These are phyloP conservation scores for Thielaviopsis euricoi DNA, from an alignment of 2,329 filamentous ascomycete species.

Conservation along the genomic window DNA sequence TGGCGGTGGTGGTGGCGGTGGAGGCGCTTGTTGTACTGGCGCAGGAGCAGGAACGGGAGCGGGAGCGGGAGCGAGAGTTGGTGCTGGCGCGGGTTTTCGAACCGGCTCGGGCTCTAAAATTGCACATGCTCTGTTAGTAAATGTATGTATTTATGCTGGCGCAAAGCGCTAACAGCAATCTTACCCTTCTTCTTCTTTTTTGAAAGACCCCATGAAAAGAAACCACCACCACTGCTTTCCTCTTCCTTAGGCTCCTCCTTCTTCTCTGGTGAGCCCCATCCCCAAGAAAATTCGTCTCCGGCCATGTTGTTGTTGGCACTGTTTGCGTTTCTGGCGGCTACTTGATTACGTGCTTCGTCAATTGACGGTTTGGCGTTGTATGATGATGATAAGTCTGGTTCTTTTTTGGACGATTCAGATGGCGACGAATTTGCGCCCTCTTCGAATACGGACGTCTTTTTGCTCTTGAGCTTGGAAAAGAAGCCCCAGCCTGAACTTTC, in stretches of 20 bases:
- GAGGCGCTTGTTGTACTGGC: neutral
- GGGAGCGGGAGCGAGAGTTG: neutral
- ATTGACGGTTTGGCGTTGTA: constrained; percentile 4
- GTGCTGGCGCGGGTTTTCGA: neutral
- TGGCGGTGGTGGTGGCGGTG: constrained; percentile 1
- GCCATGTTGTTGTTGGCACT: neutral
- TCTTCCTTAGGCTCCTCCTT: constrained; percentile 5
- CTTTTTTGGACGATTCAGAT: constrained; percentile 5
- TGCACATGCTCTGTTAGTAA: neutral
- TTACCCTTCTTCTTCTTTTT: constrained; percentile 8
- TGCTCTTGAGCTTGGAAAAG: constrained; percentile 6
- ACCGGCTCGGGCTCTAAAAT: constrained; percentile 4
- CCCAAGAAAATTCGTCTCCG: constrained; percentile 1
- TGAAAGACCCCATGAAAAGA: constrained; percentile 2
- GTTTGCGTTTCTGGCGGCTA: neutral
- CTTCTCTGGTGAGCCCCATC: constrained; percentile 2
- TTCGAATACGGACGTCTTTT: constrained; percentile 1
- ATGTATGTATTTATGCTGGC: neutral
- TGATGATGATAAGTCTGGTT: constrained; percentile 6
- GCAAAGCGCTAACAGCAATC: neutral
- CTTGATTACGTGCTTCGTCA: constrained; percentile 1
- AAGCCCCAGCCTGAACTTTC: neutral
- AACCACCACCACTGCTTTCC: constrained; percentile 2
- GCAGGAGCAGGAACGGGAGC: too few relatives aligned
- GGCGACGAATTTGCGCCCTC: constrained; percentile 7